Evolutionary conservation across 192 early-diverging fungal genomes (phyloP).

Genomic region (Coemansia javaensis): DNA sequence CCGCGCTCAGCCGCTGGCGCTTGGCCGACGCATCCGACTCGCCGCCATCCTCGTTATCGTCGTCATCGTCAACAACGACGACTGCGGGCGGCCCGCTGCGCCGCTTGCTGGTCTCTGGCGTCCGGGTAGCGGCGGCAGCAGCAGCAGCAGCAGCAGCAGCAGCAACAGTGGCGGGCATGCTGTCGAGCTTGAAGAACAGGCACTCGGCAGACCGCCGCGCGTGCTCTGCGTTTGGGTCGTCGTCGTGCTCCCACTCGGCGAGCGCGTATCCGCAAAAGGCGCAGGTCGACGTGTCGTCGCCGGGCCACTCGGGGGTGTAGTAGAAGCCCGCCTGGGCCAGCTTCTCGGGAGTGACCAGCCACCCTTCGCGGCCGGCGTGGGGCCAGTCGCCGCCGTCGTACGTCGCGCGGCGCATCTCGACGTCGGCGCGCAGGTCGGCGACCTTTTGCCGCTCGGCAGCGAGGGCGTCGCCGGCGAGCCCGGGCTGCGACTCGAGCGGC

Average conservation of each 20-base stretch:
- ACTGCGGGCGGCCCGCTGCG: neutral
- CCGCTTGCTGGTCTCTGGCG: constrained; percentile 5
- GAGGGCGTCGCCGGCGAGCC: constrained; percentile 1
- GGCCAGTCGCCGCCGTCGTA: constrained; percentile 36
- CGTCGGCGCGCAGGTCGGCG: constrained; percentile 12
- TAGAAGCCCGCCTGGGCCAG: constrained; percentile 48
- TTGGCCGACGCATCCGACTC: constrained; percentile 18
- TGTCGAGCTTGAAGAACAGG: constrained; percentile 37
- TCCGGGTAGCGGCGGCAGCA: neutral
- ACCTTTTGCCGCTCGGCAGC: constrained; percentile 3
- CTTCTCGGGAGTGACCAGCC: constrained; percentile 42
- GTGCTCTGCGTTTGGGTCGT: constrained; percentile 46
- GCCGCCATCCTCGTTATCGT: neutral
- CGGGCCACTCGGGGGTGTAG: constrained; percentile 37
- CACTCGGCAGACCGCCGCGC: constrained; percentile 33
- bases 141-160: neutral
- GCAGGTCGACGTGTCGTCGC: constrained; percentile 46
- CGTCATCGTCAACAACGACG: neutral
- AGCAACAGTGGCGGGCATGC: neutral
- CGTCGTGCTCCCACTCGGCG: constrained; percentile 49
- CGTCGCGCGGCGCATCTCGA: constrained; percentile 17
- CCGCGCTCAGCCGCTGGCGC: constrained; percentile 27
- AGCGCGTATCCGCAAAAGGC: constrained; percentile 45
- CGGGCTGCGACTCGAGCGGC: constrained; percentile 7
- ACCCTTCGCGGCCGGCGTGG: constrained; percentile 26